Evolutionary conservation across 2,329 filamentous ascomycete genomes (phyloP).

Genomic region (Epicoccum sorghinum): DNA sequence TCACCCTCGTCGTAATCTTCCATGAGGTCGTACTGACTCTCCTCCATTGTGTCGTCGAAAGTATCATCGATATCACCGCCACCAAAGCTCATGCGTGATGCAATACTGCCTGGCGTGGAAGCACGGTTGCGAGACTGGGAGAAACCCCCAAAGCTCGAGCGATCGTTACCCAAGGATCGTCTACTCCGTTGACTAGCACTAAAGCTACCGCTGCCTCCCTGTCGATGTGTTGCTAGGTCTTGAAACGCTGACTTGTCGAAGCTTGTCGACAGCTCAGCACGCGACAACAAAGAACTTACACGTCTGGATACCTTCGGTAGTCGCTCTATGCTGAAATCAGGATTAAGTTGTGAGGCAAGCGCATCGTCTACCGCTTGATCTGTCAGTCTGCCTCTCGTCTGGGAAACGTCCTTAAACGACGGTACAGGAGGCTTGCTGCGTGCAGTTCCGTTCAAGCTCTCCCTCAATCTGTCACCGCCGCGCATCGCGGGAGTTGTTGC

Average conservation of each 20-base stretch:
- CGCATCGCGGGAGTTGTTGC: conserved; percentile 73
- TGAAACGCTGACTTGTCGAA: conserved; percentile 82
- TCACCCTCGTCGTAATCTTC: conserved; percentile 50
- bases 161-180: conserved; percentile 75
- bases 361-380: conserved; percentile 53
- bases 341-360: conserved; percentile 58
- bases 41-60: conserved; percentile 46
- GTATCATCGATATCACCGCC: conserved; percentile 47
- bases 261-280: conserved; percentile 84
- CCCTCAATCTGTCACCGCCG: conserved; percentile 69
- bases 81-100: conserved; percentile 47
- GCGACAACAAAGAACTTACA: conserved; percentile 87
- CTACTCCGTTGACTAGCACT: conserved; percentile 64
- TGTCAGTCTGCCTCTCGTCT: conserved; percentile 40
- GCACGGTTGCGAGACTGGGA: conserved; percentile 55
- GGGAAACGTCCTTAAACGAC: conserved; percentile 46
- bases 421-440: conserved; percentile 52
- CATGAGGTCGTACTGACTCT: conserved; percentile 46
- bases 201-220: conserved; percentile 51
- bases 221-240: conserved; percentile 64
- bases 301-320: conserved; percentile 71
- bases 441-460: conserved; percentile 71
- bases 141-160: conserved; percentile 63
- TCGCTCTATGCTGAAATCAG: conserved; percentile 56
- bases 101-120: conserved; percentile 60